phyloP scores from a whole-genome alignment of 2,329 filamentous ascomycete genomes.

The Ceratocystiopsis sp. region DNA sequence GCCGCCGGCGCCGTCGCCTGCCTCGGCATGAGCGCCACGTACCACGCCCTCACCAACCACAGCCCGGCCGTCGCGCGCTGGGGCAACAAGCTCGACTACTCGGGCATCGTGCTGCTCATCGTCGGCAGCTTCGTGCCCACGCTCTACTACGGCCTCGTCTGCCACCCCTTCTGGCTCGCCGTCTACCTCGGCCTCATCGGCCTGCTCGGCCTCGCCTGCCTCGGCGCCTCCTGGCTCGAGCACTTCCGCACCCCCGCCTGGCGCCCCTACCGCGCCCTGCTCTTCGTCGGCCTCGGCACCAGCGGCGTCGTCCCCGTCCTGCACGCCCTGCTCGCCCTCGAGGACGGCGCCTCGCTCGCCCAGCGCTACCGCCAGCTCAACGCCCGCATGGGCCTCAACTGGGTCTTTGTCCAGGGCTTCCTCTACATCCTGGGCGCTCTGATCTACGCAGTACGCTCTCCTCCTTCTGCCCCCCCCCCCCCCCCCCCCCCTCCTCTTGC shows the following conservation, averaged over 20 bases:
- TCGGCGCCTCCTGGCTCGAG: constrained; percentile 60
- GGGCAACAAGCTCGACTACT: constrained; percentile 88
- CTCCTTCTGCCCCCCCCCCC: neutral
- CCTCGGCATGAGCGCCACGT: constrained; percentile 68
- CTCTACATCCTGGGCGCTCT: constrained; percentile 76
- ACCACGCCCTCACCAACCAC: constrained; percentile 74
- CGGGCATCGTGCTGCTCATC: constrained; percentile 83
- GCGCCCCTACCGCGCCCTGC: constrained; percentile 68
- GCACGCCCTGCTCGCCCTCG: constrained; percentile 40
- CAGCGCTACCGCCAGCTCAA: constrained; percentile 49
- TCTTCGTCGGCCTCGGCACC: constrained; percentile 79
- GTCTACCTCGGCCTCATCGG: constrained; percentile 67
- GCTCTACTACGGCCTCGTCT: constrained; percentile 74
- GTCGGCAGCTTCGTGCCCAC: constrained; percentile 82
- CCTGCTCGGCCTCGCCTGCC: constrained; percentile 58
- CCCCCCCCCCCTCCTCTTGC: neutral
- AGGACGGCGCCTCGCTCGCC: constrained; percentile 16
- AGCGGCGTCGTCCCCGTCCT: constrained; percentile 71
- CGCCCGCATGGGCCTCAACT: constrained; percentile 60
- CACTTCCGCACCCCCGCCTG: constrained; percentile 69
- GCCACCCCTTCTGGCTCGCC: constrained; percentile 44
- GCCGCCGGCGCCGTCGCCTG: constrained; percentile 58
- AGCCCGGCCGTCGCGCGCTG: constrained; percentile 59
- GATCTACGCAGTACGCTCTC: constrained; percentile 56
- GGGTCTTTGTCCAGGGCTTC: constrained; percentile 62